Evolutionary conservation across 1,139 yeast species (phyloP), one percentile per base, ranked within the genome.

Genomic region (Saccharomyces hybrid): DNA sequence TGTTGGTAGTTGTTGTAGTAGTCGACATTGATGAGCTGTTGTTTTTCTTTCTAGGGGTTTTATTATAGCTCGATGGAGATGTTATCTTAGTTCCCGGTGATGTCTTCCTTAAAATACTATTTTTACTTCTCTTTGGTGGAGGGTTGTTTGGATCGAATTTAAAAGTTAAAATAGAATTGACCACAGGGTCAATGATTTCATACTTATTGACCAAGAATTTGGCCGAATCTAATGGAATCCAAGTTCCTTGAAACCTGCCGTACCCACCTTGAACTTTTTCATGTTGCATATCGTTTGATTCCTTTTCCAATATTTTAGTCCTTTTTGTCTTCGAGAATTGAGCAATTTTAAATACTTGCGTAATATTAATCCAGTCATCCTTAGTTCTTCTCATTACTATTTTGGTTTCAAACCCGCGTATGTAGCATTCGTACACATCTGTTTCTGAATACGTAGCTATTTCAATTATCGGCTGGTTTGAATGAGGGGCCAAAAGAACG

Each of bases 181-280:
- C 84, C 60, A 77, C 73, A 38, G 79, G 81, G 42, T 81, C 78
- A 2, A 79, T 71, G 14, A 82, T 77, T 2, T 81, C 80, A 62
- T 82, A 81, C 57, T 75, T 79, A 13, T 73, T 71, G 4, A 84
- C 84, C 61, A 82, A 70, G 47, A 76, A 70, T 55, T 76, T 79
- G 6, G 86, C 86, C 49, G 68, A 63, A 51, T 78, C 80, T n/a
- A 75, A 70, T 7, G 97, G 95, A 26, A 90, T 86, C 89, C 97
- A 93, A 0, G 97, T 88, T 1, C 98, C 98, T 72, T 91, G 97
- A 69, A 88, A 88, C 67, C 89, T 86, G 11, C 97, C 97, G 67
- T 90, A 88, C 0, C 97, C 97, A 49, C 97, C 97, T 72, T 90
- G 97, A 11, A 91, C 93, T 68, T 90, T 91, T 68, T 91, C 97